Percentiles rank a stretch among this genome's conserved stretches.
phyloP scores from a whole-genome alignment of 352 stramenopile species.

The Pythium brachiatum region DNA sequence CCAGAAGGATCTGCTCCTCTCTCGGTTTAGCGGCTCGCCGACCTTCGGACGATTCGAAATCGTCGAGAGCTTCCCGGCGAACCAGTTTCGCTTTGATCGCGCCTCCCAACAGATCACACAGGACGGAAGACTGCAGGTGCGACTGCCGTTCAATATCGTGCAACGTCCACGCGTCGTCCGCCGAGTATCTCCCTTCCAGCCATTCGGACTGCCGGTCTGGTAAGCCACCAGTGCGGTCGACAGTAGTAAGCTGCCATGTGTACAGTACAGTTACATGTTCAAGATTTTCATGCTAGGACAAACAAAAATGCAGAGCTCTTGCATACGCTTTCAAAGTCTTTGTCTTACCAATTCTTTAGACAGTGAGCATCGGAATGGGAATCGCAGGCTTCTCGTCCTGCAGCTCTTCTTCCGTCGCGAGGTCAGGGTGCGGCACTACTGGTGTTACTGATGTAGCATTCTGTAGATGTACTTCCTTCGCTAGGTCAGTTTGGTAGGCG shows the following conservation, averaged over 20 bases:
- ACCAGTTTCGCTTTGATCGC: conserved; percentile 46
- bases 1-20: conserved; percentile 54
- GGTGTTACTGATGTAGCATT: not conserved
- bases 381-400: not conserved
- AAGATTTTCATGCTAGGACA: not conserved
- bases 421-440: not conserved
- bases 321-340: not conserved
- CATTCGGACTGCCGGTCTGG: conserved; percentile 18
- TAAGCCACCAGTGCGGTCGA: conserved; percentile 1
- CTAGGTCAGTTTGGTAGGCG: conserved; percentile 9
- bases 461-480: conserved; percentile 8
- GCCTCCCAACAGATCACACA: conserved; percentile 46
- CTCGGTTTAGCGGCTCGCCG: conserved; percentile 45
- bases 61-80: conserved; percentile 42
- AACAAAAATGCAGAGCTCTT: not conserved
- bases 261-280: not conserved
- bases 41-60: conserved; percentile 74
- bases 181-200: conserved; percentile 34
- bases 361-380: not conserved
- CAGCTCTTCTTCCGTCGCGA: conserved; percentile 3
- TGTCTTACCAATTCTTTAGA: not conserved
- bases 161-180: conserved; percentile 30
- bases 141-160: conserved; percentile 47
- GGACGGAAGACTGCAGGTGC: conserved; percentile 55
- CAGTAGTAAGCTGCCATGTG: not conserved